Evolutionary conservation across 257 asterid genomes (phyloP).

Genomic region (Scutellaria minor): DNA sequence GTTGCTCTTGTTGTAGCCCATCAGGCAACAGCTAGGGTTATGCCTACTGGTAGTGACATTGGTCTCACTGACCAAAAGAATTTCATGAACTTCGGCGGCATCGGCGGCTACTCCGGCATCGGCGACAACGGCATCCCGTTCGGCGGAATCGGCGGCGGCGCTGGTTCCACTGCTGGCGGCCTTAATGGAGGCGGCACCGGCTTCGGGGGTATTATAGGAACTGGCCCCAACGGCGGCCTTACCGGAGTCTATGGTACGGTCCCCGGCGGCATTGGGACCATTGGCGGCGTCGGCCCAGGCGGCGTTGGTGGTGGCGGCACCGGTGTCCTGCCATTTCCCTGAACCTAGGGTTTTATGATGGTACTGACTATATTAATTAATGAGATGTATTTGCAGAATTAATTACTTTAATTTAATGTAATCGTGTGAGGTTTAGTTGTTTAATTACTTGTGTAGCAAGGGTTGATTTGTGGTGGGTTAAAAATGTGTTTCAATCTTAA

Average conservation of each 20-base stretch:
- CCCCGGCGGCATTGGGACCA: constrained; percentile 34
- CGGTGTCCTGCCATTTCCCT: constrained; percentile 38
- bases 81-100: constrained; percentile 40
- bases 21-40: constrained; percentile 43
- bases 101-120: constrained; percentile 48
- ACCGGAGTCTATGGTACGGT: constrained; percentile 33
- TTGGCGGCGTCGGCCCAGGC: constrained; percentile 27
- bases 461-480: neutral
- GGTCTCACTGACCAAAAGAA: constrained; percentile 51
- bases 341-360: neutral
- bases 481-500: neutral
- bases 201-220: constrained; percentile 50
- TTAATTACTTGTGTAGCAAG: neutral
- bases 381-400: neutral
- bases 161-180: constrained; percentile 38
- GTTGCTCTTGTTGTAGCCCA: constrained; percentile 35
- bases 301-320: constrained; percentile 28
- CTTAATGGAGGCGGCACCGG: constrained; percentile 36
- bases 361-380: neutral
- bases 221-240: constrained; percentile 43
- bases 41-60: constrained; percentile 31
- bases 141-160: constrained; percentile 54
- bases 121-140: constrained; percentile 51
- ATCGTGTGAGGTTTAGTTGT: neutral
- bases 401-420: neutral